phyloP scores from a whole-genome alignment of 495 filamentous ascomycete genomes.

The Endocarpon pusillum region DNA sequence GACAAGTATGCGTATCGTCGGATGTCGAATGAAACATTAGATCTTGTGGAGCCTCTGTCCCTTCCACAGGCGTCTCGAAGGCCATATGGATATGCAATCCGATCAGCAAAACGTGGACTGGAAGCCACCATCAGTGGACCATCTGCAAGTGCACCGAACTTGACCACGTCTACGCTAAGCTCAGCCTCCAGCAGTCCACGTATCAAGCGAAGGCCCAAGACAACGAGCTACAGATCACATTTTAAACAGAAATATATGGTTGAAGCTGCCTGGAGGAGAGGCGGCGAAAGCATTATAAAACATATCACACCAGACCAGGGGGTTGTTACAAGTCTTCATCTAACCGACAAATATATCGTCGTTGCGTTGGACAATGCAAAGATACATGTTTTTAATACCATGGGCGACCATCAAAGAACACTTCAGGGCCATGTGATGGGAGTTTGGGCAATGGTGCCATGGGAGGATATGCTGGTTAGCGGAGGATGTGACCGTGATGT shows the following conservation, averaged over 20 bases:
- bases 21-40: slow-evolving; percentile 29
- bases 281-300: slow-evolving; percentile 55
- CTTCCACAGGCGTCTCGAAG: slow-evolving; percentile 3
- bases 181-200: slow-evolving; percentile 14
- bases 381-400: slow-evolving; percentile 92
- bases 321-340: slow-evolving; percentile 87
- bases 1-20: slow-evolving; percentile 80
- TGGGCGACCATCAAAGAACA: slow-evolving; percentile 73
- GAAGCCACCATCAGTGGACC: slow-evolving; percentile 1
- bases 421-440: slow-evolving; percentile 95
- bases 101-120: slow-evolving; percentile 1
- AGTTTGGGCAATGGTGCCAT: slow-evolving; percentile 98
- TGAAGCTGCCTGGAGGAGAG: slow-evolving; percentile 88
- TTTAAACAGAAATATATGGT: slow-evolving; percentile 97
- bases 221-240: slow-evolving; percentile 73
- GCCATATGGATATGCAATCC: neutral
- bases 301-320: slow-evolving; percentile 92
- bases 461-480: slow-evolving; percentile 88
- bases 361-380: slow-evolving; percentile 96
- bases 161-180: slow-evolving; percentile 4
- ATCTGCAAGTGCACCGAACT: slow-evolving; percentile 2
- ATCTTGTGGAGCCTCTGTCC: slow-evolving; percentile 22
- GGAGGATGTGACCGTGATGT: slow-evolving; percentile 96
- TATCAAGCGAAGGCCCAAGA: slow-evolving; percentile 24
- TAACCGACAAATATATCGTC: slow-evolving; percentile 91